phyloP scores from a whole-genome alignment of 306 rosid genomes.

The Cotoneaster glaucophyllus region DNA sequence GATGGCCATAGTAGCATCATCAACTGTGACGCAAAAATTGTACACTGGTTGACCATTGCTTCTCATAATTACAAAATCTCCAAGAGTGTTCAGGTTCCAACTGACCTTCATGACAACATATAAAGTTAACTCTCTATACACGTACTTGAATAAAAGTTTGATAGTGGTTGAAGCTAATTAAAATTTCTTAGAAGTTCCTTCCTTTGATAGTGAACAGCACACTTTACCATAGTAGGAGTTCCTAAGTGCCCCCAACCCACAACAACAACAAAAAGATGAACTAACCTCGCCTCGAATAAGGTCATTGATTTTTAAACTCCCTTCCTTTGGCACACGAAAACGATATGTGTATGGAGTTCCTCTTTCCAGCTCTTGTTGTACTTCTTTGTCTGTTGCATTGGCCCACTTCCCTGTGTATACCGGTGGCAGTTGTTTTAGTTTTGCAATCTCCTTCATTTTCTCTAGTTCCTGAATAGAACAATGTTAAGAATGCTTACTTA shows the following conservation, averaged over 20 bases:
- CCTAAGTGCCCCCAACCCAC: background rate
- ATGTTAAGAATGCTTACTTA: background rate
- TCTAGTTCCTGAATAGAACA: conserved; percentile 60
- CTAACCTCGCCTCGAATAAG: conserved; percentile 85
- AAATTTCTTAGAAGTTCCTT: background rate
- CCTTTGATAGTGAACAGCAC: background rate
- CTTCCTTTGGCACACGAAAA: conserved; percentile 74
- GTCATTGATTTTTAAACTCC: conserved; percentile 78
- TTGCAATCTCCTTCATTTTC: conserved; percentile 87
- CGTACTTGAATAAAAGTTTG: background rate
- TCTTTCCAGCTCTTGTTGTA: conserved; percentile 60
- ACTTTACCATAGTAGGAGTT: background rate
- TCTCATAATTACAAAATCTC: conserved; percentile 97
- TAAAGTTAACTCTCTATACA: conserved; percentile 38
- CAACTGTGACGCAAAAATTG: conserved; percentile 94
- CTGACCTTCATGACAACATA: conserved; percentile 90
- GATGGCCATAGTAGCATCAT: conserved; percentile 99
- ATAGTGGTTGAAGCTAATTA: background rate
- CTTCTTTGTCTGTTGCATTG: conserved; percentile 52
- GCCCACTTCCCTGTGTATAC: conserved; percentile 90
- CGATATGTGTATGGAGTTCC: conserved; percentile 77
- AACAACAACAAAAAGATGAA: background rate
- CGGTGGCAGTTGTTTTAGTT: conserved; percentile 71
- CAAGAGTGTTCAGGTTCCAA: conserved; percentile 97
- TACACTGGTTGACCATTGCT: conserved; percentile 98